A percentile compares a stretch with the other conserved stretches of the same genome.
Conservation (phyloP, 352 stramenopile species). For the Phytophthora palmivora region DNA sequence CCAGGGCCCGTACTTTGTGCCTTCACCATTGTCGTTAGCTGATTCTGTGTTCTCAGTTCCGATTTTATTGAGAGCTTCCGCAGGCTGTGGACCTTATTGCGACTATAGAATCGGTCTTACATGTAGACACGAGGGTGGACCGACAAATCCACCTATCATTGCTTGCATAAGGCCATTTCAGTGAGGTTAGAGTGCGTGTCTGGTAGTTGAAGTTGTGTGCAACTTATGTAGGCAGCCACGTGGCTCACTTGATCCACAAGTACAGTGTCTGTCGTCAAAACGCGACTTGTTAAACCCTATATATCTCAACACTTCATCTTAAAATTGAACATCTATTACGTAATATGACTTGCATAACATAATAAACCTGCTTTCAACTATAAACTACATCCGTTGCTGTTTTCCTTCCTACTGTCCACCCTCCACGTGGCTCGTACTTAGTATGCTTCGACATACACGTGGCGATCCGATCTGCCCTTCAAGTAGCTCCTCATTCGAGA, state of each 20-base stretch:
- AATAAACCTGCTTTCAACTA: not conserved
- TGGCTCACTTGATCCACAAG: conserved; percentile 12
- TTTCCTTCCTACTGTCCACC: conserved; percentile 1
- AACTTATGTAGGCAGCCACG: conserved; percentile 24
- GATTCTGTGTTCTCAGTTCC: too few relatives aligned
- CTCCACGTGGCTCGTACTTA: conserved; percentile 36
- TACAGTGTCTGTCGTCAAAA: conserved; percentile 19
- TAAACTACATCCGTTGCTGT: not conserved
- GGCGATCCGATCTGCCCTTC: conserved; percentile 28
- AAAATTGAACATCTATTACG: not conserved
- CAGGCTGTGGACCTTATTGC: too few relatives aligned
- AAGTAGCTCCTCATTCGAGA: conserved; percentile 29
- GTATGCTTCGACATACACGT: conserved; percentile 25
- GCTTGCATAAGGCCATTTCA: too few relatives aligned
- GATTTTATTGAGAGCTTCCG: too few relatives aligned
- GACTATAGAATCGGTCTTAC: too few relatives aligned
- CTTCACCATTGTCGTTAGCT: too few relatives aligned
- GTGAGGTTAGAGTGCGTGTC: conserved; percentile 3
- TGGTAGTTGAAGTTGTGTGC: conserved; percentile 24
- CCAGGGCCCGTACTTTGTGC: too few relatives aligned
- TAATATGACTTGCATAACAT: too few relatives aligned
- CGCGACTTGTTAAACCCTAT: conserved; percentile 1
- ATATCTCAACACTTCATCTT: not conserved
- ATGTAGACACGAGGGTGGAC: conserved; percentile 4
- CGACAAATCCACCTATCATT: conserved; percentile 7